These are phyloP conservation scores for Coelastrella sp. DNA, from an alignment of 139 green algal species.

Conservation along the genomic window DNA sequence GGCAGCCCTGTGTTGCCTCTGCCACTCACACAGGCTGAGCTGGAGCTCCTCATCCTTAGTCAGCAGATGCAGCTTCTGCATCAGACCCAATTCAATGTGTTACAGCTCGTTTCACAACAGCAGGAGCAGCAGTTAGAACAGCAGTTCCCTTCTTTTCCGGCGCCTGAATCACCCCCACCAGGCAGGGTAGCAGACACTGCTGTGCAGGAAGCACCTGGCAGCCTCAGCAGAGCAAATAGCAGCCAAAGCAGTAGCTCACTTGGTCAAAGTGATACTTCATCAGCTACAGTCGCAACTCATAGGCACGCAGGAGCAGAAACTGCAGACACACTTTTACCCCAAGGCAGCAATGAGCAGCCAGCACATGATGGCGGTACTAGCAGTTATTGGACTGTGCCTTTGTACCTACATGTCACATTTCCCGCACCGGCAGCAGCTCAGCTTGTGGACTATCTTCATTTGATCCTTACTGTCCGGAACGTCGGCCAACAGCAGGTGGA, in stretches of 20 bases:
- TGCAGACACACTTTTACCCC: neutral
- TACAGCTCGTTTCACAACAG: constrained; percentile 4
- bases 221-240: neutral
- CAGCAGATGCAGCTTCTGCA: constrained; percentile 14
- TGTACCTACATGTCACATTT: neutral
- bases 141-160: too few species aligned
- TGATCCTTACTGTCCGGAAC: neutral
- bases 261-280: neutral
- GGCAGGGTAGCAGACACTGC: neutral
- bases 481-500: neutral
- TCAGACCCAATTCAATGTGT: neutral
- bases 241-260: neutral
- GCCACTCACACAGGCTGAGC: neutral
- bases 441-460: neutral
- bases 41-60: neutral
- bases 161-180: neutral
- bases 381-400: neutral
- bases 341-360: neutral
- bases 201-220: neutral
- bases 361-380: neutral
- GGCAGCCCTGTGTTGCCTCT: neutral
- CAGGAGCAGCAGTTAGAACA: neutral
- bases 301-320: neutral
- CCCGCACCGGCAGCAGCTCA: too few species aligned
- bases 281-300: neutral